Conservation (phyloP, 2,329 filamentous ascomycete species). For the Drechslerella stenobrocha region DNA sequence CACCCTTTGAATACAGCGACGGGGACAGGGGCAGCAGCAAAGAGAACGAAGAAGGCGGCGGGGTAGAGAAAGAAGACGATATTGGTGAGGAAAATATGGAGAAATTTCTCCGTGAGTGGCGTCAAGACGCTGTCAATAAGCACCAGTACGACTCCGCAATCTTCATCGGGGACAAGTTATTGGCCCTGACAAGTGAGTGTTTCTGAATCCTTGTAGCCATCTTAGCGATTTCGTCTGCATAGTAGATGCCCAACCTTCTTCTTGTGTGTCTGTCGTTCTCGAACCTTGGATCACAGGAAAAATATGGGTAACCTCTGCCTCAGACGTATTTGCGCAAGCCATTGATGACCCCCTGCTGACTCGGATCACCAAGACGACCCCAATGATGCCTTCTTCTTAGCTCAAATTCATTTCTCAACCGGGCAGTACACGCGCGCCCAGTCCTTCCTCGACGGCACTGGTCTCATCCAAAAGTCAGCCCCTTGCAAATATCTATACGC, state of each 20-base stretch:
- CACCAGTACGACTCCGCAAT: slow-evolving; percentile 96
- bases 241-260: not conserved
- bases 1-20: not conserved
- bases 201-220: not conserved
- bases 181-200: slow-evolving; percentile 79
- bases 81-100: slow-evolving; percentile 68
- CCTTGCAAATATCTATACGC: slow-evolving; percentile 91
- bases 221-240: not conserved
- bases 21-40: no score
- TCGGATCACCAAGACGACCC: slow-evolving; percentile 70
- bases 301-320: not conserved
- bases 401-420: slow-evolving; percentile 95
- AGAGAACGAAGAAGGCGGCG: not conserved
- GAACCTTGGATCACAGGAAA: not conserved
- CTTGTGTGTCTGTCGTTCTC: not conserved
- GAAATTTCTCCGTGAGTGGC: slow-evolving; percentile 88
- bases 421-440: slow-evolving; percentile 93
- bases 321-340: not conserved
- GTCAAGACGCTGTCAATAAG: slow-evolving; percentile 91
- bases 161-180: slow-evolving; percentile 94
- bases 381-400: slow-evolving; percentile 93
- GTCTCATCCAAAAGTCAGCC: slow-evolving; percentile 77
- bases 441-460: slow-evolving; percentile 78
- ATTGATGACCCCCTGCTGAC: slow-evolving; percentile 1
- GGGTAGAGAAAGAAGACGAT: not conserved